Evolutionary conservation across 2,329 filamentous ascomycete genomes (phyloP), one percentile per base, ranked within the genome.

Genomic region (Aspergillus ibericus): DNA sequence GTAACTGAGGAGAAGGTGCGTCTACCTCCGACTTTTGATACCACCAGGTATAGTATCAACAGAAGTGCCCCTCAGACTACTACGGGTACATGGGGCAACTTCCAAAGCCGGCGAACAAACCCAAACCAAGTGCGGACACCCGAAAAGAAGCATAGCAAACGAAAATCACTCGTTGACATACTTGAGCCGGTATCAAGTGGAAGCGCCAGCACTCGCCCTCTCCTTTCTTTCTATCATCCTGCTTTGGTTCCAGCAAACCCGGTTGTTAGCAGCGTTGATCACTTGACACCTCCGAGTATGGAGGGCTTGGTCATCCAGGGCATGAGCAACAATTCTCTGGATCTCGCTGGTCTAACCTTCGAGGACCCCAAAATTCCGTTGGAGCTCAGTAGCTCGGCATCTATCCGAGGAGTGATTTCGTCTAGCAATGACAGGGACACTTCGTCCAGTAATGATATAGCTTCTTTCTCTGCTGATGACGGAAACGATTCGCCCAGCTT

Each of bases 201-300:
- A 10, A 42, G 29, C 1, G 15, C 38, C 15, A 59, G 29, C n/a
- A 5, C 25, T 16, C 59, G 58, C 5, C 53, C 53, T 5, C 16
- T 22, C 3, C n/a, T 68, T 10, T 53, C 52, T 22, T 62, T 64
- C 15, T 38, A 65, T 29, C 65, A 65, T 22, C 63, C 68, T 8
- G 61, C 64, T 8, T 52, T 68, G 20, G 53, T 66, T 35, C 67
- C 68, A 2, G 10, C 56, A 18, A 59, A 22, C 2, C 16, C 50
- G 8, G 20, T 16, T 7, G 27, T 40, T 12, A 50, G 22, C 8
- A 32, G 15, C 40, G 13, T 4, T 29, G 48, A n/a, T 1, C 15
- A 10, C 44, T 29, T 10, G n/a, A 5, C 25, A 29, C 15, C 36
- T 16, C 38, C 22, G 34, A 15, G 10, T 6, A n/a, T 20, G 3